Evolutionary conservation across 306 rosid genomes (phyloP), one percentile per base, ranked within the genome.

Genomic region (Quercus gilva): DNA sequence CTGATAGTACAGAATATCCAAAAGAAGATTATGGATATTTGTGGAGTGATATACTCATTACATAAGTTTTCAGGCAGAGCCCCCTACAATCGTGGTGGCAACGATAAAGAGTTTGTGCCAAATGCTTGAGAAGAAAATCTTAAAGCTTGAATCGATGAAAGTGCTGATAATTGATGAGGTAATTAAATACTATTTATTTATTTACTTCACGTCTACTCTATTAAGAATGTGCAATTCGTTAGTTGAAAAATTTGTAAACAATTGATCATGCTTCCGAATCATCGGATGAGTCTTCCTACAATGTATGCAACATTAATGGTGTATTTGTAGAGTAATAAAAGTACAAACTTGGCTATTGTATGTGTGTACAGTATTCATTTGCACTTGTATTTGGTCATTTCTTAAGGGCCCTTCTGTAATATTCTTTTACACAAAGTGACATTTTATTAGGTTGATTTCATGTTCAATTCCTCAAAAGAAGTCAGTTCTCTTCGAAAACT

Each of bases 81-180:
- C 99, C 79, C 98, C 98, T 78, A 71, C 86, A 63, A 77, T 95
- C 75, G 87, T 93, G 71, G 96, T 95, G 59, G 99, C 98, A 43
- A 93, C 97, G 28, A 89, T 92, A 56, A 91, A 84, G 67, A 91
- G 99, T 88, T 85, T 95, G 83, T 89, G 97, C 84, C 98, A 86
- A 73, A 92, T 92, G 92, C 86, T 95, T 75, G 94, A 90, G 85
- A 90, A 88, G 81, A 83, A 79, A 60, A 37, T 76, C 35, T 77
- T 95, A 69, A 81, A 82, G 76, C 98, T 95, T 73, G 91, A 87
- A 55, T 83, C 96, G 35, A 76, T 95, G 87, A 83, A 69, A 69
- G 93, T 90, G 84, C 83, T 95, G 78, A 90, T 93, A 71, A 92
- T 95, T 79, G 99, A 95, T 74, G 99, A 95, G 97, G 99, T 93